These are phyloP conservation scores for Ophiostoma novo-ulmi DNA, from an alignment of 2,329 filamentous ascomycete genomes.

Conservation along the genomic window DNA sequence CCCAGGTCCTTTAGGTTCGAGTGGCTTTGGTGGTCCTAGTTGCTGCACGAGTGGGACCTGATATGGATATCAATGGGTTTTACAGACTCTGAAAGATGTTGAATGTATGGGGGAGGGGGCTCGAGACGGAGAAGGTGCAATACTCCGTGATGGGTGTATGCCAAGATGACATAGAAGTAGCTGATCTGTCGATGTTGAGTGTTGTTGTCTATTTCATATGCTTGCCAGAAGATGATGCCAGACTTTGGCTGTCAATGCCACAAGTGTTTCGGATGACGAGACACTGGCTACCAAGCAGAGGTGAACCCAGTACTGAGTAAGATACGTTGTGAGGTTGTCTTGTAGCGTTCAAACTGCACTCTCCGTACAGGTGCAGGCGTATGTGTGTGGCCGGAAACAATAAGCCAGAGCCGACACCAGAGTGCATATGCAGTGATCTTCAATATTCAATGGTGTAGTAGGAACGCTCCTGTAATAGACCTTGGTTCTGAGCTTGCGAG, in stretches of 20 bases:
- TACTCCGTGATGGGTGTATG: background rate
- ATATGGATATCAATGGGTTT: background rate
- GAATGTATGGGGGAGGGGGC: background rate
- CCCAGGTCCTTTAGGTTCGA: constrained; percentile 9
- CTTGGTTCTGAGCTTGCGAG: background rate
- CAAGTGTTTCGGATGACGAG: background rate
- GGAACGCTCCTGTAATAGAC: constrained; percentile 18
- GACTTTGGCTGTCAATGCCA: background rate
- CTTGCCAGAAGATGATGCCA: background rate
- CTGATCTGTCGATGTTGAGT: background rate
- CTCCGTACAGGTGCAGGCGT: constrained; percentile 23
- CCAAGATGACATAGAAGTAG: background rate
- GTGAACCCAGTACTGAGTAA: background rate
- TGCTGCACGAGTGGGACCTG: constrained; percentile 7
- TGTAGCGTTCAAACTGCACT: constrained; percentile 16
- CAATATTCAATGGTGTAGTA: constrained; percentile 30
- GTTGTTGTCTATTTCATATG: background rate
- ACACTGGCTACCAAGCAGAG: constrained; percentile 6
- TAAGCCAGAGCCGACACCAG: constrained; percentile 24
- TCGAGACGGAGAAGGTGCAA: background rate
- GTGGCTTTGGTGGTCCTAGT: constrained; percentile 7
- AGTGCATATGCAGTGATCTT: constrained; percentile 38
- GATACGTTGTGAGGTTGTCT: background rate
- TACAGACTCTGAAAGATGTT: background rate
- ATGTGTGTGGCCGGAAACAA: constrained; percentile 15